These are phyloP conservation scores for Cladosporium sp. DNA, from an alignment of 2,329 filamentous ascomycete genomes.

Conservation along the genomic window DNA sequence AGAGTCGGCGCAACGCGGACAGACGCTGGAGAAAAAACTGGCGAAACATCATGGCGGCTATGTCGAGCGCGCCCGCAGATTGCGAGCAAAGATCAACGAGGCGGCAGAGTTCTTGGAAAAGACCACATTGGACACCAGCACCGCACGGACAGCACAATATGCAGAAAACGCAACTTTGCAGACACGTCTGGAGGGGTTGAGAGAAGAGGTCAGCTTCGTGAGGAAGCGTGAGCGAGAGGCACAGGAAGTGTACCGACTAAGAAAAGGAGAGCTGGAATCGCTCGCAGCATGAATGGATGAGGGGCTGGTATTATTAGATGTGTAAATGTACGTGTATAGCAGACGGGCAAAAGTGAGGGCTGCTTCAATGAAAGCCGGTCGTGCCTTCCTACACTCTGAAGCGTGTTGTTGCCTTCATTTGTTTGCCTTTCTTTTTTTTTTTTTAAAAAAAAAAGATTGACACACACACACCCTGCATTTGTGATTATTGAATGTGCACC, in stretches of 20 bases:
- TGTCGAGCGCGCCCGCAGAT: conserved; percentile 76
- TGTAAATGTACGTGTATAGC: neutral
- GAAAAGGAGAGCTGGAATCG: conserved; percentile 68
- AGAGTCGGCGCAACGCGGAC: conserved; percentile 72
- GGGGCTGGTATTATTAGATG: neutral
- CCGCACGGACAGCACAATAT: conserved; percentile 72
- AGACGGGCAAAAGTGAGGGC: neutral
- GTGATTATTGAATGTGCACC: too few species aligned
- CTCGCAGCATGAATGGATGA: neutral
- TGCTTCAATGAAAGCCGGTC: neutral
- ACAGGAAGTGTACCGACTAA: conserved; percentile 77
- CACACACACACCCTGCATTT: neutral
- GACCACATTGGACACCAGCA: conserved; percentile 69
- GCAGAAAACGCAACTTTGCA: conserved; percentile 76
- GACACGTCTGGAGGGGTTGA: conserved; percentile 69
- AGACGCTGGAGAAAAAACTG: conserved; percentile 94
- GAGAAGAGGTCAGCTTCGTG: conserved; percentile 81
- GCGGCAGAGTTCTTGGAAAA: conserved; percentile 73
- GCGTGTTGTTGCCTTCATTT: neutral
- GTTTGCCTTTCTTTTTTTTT: neutral
- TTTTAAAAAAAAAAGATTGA: too few species aligned
- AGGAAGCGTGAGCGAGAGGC: conserved; percentile 82
- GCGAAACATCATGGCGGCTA: conserved; percentile 84
- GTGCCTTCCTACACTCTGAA: neutral
- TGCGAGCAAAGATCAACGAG: conserved; percentile 76